phyloP scores from a whole-genome alignment of 1,284 basidiomycete genomes.

The Apiotrichum laibachii region DNA sequence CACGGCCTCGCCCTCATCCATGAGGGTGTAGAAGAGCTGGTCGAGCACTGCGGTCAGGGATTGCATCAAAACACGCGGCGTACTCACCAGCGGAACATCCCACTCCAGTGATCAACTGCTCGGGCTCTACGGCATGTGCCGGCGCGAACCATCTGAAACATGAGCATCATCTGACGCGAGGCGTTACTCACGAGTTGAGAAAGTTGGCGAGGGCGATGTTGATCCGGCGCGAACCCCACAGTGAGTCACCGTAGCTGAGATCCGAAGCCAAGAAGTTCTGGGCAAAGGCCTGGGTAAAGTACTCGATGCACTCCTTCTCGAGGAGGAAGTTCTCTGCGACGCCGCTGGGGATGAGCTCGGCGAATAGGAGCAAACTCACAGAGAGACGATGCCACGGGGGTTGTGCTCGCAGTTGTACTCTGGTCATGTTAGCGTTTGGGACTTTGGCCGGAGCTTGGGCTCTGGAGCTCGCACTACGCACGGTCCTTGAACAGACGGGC shows the following conservation, averaged over 20 bases:
- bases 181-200: conserved; percentile 36
- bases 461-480: conserved; percentile 21
- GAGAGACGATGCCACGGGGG: conserved; percentile 50
- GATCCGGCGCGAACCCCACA: conserved; percentile 48
- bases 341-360: conserved; percentile 32
- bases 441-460: not conserved
- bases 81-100: conserved; percentile 41
- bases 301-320: conserved; percentile 44
- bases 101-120: conserved; percentile 45
- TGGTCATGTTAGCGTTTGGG: conserved; percentile 9
- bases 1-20: conserved; percentile 51
- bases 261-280: conserved; percentile 36
- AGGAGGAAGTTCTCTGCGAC: conserved; percentile 53
- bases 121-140: conserved; percentile 33
- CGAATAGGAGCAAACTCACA: conserved; percentile 20
- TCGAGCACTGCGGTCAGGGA: conserved; percentile 38
- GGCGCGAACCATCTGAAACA: conserved; percentile 34
- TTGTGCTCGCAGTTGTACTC: conserved; percentile 46
- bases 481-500: conserved; percentile 48
- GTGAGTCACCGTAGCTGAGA: conserved; percentile 45
- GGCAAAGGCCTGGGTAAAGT: conserved; percentile 41
- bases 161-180: not conserved
- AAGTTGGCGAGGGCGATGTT: conserved; percentile 39
- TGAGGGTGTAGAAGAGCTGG: conserved; percentile 50
- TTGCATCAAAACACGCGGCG: not conserved